A percentile compares a stretch with the other conserved stretches of the same genome.
phyloP scores from a whole-genome alignment of 495 filamentous ascomycete species.

The Hypoxylon trugodes region DNA sequence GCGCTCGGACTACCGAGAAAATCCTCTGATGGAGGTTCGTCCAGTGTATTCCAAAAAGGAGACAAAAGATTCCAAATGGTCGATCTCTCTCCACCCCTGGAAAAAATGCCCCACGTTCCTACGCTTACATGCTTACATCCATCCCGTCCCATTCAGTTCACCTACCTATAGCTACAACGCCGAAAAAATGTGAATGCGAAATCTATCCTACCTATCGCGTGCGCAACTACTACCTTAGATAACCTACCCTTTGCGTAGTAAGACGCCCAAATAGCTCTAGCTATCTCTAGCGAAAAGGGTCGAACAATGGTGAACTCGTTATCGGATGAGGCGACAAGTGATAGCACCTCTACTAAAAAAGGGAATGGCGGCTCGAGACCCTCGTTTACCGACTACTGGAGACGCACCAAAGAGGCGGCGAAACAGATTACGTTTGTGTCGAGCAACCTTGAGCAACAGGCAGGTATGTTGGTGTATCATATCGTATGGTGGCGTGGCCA shows the following conservation, averaged over 20 bases:
- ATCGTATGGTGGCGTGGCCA: neutral
- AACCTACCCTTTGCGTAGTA: constrained; percentile 5
- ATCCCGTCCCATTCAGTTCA: too few species aligned
- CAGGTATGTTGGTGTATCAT: constrained; percentile 31
- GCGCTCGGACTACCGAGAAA: neutral
- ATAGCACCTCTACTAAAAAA: neutral
- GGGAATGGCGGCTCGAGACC: constrained; percentile 35
- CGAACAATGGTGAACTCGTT: too few species aligned
- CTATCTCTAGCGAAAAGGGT: constrained; percentile 13
- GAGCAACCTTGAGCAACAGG: constrained; percentile 31
- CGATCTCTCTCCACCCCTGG: constrained; percentile 21
- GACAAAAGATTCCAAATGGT: constrained; percentile 32
- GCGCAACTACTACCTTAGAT: constrained; percentile 16
- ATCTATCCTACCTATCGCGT: constrained; percentile 19
- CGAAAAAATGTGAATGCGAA: constrained; percentile 8
- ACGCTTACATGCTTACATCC: constrained; percentile 25
- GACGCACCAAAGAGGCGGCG: constrained; percentile 43
- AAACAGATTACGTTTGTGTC: constrained; percentile 49
- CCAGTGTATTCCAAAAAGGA: constrained; percentile 18
- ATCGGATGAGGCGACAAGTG: constrained; percentile 21
- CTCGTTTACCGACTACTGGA: constrained; percentile 51
- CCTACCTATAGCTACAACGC: constrained; percentile 15
- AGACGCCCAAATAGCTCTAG: neutral
- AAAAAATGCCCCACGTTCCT: constrained; percentile 11
- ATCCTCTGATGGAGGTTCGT: neutral